A percentile compares a stretch with the other conserved stretches of the same genome.
These are phyloP conservation scores for Fusarium sacchari DNA, from an alignment of 2,329 filamentous ascomycete genomes.

Conservation along the genomic window DNA sequence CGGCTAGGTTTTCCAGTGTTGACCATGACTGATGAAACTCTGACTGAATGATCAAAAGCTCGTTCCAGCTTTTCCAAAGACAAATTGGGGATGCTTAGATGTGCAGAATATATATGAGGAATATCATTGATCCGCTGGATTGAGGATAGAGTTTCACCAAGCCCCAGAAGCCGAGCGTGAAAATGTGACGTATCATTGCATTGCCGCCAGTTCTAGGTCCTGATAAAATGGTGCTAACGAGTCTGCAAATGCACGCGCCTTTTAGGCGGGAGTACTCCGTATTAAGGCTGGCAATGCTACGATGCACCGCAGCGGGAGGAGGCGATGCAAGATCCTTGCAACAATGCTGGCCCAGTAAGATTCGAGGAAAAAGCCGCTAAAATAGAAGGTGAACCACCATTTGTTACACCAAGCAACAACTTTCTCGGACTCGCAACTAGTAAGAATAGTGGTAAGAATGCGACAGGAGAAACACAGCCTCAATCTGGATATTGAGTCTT, in stretches of 20 bases:
- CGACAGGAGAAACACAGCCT: neutral
- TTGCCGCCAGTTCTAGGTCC: neutral
- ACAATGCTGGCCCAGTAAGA: neutral
- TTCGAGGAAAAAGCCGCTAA: neutral
- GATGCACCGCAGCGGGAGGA: neutral
- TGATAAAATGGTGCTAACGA: neutral
- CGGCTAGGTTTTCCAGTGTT: constrained; percentile 35
- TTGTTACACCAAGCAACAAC: neutral
- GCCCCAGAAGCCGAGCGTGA: neutral
- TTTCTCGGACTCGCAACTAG: neutral
- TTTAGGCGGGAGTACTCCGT: neutral
- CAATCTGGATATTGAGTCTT: neutral
- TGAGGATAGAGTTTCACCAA: neutral
- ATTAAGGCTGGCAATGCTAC: neutral
- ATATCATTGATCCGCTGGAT: neutral
- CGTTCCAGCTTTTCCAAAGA: neutral
- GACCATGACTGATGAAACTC: neutral
- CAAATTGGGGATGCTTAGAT: neutral
- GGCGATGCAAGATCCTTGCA: neutral
- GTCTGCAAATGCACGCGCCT: neutral
- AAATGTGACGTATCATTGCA: neutral
- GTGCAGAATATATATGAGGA: neutral
- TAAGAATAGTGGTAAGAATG: neutral
- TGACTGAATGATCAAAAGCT: neutral
- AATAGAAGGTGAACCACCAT: neutral